A percentile compares a stretch with the other conserved stretches of the same genome.
These are phyloP conservation scores for Usnea hakonensis DNA, from an alignment of 495 filamentous ascomycete genomes.

Conservation along the genomic window DNA sequence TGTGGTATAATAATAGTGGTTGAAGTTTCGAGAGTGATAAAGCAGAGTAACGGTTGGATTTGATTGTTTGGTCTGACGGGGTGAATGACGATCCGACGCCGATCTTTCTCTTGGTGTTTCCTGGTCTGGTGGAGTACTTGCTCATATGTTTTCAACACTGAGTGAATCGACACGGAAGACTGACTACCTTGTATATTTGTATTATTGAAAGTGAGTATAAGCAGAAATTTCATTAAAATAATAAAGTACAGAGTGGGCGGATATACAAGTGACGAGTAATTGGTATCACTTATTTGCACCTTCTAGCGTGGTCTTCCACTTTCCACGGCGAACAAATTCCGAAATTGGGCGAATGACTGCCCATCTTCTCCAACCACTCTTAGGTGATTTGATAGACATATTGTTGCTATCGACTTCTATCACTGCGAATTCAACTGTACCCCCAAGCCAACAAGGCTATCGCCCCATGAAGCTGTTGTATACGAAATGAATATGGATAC, in stretches of 20 bases:
- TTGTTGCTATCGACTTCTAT: background rate
- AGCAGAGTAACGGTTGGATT: too few relatives aligned
- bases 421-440: background rate
- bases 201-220: too few relatives aligned
- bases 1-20: background rate
- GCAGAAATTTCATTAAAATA: background rate
- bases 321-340: conserved; percentile 7
- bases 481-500: background rate
- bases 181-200: too few relatives aligned
- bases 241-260: too few relatives aligned
- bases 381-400: background rate
- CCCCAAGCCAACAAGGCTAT: background rate
- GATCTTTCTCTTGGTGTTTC: background rate
- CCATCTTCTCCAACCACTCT: background rate
- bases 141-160: conserved; percentile 1
- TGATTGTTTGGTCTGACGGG: background rate
- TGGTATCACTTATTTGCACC: background rate
- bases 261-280: background rate
- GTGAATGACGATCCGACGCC: conserved; percentile 4
- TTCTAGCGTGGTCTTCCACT: conserved; percentile 18
- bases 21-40: background rate
- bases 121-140: too few relatives aligned
- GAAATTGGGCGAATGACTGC: background rate
- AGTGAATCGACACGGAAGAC: background rate
- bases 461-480: background rate